Evolutionary conservation across 257 asterid species (phyloP), one percentile per base, ranked within the genome.

Genomic region (Solanum appendiculatum): DNA sequence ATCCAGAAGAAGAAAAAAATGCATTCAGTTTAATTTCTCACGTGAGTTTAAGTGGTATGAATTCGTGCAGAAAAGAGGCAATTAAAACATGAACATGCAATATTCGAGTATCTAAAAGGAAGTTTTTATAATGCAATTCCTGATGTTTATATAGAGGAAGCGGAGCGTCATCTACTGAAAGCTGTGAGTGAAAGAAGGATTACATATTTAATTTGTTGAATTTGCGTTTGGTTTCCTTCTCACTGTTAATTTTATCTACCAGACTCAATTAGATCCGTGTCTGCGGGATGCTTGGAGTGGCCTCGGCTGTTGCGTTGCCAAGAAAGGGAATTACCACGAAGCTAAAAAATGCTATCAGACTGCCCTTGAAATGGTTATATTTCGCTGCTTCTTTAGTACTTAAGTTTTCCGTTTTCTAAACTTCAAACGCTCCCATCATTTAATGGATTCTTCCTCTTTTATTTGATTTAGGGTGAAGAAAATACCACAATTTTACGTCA

Each of bases 91-190:
- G 80, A 70, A 18, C 27, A 0, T 70, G 1, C 80, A 70, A 9
- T 6, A 0, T 70, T 33, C 2, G 27, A 16, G 27, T 70, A 33
- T 33, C 16, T 70, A 1, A 51, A 51, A 51, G 60, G 60, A 51
- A 18, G 10, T 23, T 18, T 51, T 6, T 51, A 18, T 51, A 18
- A 51, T 51, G 9, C 23, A 2, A 6, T 51, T 51, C 10, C n/a
- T 51, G n/a, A 51, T 51, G 60, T 18, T 51, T 51, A 51, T 1
- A 18, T 16, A 21, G n/a, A 51, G 60, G 3, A 51, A 51, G 9
- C n/a, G 18, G n/a, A 51, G n/a, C 4, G 1, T 6, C n/a, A 51
- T 51, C n/a, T 51, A 0, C 0, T 0, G 23, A 51, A 68, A 0
- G 13, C 40, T 31, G 40, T 68, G 0, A 68, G 40, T 68, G 6